Evolutionary conservation across 2,329 filamentous ascomycete species (phyloP).

Genomic region (Cyphellophora europaea): DNA sequence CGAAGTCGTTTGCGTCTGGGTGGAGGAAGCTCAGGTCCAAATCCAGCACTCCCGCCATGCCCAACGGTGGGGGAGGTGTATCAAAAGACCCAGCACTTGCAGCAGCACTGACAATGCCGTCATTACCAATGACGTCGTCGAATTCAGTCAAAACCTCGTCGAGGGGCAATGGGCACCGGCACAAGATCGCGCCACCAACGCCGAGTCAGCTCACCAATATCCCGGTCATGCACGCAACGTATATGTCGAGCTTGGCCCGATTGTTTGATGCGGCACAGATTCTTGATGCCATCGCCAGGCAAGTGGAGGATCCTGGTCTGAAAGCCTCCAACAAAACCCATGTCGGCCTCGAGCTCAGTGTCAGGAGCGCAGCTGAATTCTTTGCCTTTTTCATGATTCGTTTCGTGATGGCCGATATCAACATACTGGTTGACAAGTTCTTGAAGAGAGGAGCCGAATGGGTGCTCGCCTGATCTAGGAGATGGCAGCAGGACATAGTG

Average conservation of each 20-base stretch:
- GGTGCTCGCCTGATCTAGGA: too few relatives aligned
- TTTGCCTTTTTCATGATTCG: slow-evolving; percentile 95
- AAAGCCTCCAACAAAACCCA: slow-evolving; percentile 88
- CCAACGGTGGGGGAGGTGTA: slow-evolving; percentile 1
- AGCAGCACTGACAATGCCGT: slow-evolving; percentile 59
- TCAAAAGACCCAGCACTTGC: slow-evolving; percentile 16
- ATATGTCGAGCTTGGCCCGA: slow-evolving; percentile 83
- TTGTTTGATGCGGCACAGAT: slow-evolving; percentile 90
- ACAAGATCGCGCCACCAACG: slow-evolving; percentile 35
- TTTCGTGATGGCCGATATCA: slow-evolving; percentile 81
- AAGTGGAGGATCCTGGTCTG: slow-evolving; percentile 89
- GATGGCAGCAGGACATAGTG: too few relatives aligned
- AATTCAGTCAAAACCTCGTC: slow-evolving; percentile 53
- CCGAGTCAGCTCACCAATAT: slow-evolving; percentile 62
- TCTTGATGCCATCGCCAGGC: slow-evolving; percentile 83
- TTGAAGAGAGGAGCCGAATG: slow-evolving; percentile 95
- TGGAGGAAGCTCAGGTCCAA: slow-evolving; percentile 89
- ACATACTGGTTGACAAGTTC: slow-evolving; percentile 85
- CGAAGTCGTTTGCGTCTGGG: slow-evolving; percentile 71
- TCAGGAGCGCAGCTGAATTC: slow-evolving; percentile 89
- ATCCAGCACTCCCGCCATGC: slow-evolving; percentile 46
- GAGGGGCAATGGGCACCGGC: slow-evolving; percentile 54
- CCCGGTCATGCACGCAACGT: slow-evolving; percentile 54
- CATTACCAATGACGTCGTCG: slow-evolving; percentile 62
- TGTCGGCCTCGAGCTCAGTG: slow-evolving; percentile 87